Percentiles rank a stretch among this genome's conserved stretches.
Evolutionary conservation across 768 basidiomycete species (phyloP).

Genomic region (Trametes elegans): DNA sequence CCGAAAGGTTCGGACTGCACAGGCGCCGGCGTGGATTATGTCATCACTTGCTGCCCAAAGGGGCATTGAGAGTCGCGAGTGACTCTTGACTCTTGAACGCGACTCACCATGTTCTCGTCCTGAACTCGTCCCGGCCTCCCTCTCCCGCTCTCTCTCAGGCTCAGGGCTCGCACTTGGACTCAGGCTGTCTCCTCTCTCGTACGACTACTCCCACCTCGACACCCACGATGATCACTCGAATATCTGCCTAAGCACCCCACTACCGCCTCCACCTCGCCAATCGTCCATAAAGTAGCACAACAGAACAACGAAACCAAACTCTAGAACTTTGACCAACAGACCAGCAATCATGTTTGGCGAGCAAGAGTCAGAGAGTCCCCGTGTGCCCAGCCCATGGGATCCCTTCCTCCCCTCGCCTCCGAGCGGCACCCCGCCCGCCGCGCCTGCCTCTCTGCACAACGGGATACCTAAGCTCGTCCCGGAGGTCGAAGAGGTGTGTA

Average conservation of each 20-base stretch:
- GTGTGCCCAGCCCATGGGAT: constrained; percentile 84
- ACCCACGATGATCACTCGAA: constrained; percentile 55
- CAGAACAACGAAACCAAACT: background rate
- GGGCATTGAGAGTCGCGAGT: background rate
- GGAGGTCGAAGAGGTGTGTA: constrained; percentile 63
- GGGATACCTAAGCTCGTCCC: constrained; percentile 67
- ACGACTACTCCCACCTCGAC: background rate
- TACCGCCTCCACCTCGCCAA: constrained; percentile 8
- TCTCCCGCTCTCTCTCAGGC: background rate
- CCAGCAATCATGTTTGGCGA: constrained; percentile 68
- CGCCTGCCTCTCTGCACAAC: constrained; percentile 27
- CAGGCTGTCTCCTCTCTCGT: constrained; percentile 1
- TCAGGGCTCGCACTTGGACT: background rate
- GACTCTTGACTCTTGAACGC: background rate
- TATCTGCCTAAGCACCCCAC: constrained; percentile 35
- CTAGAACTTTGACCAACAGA: background rate
- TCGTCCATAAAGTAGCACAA: constrained; percentile 15
- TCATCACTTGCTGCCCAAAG: background rate
- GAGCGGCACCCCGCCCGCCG: constrained; percentile 29
- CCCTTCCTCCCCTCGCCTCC: constrained; percentile 60
- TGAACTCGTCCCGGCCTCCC: no score
- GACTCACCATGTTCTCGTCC: constrained; percentile 1
- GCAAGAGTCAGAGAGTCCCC: constrained; percentile 75
- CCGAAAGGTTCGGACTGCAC: background rate
- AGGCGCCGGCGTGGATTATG: background rate